Conservation (phyloP, 805 yeast species). For the Pachysolen tannophilus region DNA sequence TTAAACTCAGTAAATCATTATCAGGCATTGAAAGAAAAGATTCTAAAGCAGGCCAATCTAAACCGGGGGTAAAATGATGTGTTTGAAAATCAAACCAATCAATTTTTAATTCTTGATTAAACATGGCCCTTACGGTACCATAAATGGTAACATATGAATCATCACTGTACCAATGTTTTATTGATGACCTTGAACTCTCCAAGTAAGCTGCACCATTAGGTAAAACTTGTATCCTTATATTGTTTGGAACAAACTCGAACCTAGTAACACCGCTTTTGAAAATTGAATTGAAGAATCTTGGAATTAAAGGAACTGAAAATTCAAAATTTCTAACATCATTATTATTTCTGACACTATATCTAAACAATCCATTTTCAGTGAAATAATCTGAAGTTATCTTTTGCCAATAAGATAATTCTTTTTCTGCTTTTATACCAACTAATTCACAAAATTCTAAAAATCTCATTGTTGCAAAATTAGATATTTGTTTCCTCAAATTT, state of each 20-base stretch:
- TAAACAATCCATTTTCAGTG: constrained; percentile 39
- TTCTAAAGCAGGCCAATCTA: constrained; percentile 39
- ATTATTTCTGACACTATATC: constrained; percentile 36
- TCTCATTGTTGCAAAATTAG: constrained; percentile 12
- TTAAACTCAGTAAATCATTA: constrained; percentile 1
- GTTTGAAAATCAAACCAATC: constrained; percentile 65
- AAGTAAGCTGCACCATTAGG: constrained; percentile 46
- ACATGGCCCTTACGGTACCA: constrained; percentile 54
- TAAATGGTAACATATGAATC: constrained; percentile 60
- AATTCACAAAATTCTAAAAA: constrained; percentile 12
- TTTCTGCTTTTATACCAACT: constrained; percentile 11
- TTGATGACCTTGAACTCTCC: constrained; percentile 42
- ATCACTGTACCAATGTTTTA: constrained; percentile 51
- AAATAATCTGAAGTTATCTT: constrained; percentile 41
- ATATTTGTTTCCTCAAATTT: constrained; percentile 12
- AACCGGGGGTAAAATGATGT: constrained; percentile 35
- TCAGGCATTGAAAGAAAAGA: constrained; percentile 14
- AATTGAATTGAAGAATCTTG: constrained; percentile 48
- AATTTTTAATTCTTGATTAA: constrained; percentile 54
- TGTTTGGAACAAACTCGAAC: constrained; percentile 42
- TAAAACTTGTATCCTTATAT: constrained; percentile 42
- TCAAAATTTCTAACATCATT: constrained; percentile 50
- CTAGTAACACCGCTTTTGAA: constrained; percentile 43
- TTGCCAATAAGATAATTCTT: constrained; percentile 39
- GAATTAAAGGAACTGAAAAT: constrained; percentile 55